Evolutionary conservation across 164 flowering plant species (phyloP).

Genomic region (Echeveria elegans): DNA sequence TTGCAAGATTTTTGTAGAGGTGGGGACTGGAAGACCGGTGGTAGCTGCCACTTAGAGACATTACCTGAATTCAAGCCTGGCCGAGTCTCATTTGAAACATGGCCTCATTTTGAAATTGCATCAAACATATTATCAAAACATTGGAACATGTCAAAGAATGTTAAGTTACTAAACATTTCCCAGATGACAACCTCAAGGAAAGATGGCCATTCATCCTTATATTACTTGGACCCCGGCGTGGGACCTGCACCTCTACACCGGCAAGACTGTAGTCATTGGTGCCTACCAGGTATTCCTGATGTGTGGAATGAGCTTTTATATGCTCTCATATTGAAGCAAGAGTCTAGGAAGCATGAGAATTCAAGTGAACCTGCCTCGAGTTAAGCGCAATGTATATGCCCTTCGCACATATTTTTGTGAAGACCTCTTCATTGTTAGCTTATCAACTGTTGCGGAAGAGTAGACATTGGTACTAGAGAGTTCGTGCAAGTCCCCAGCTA

Average conservation of each 20-base stretch:
- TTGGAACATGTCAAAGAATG: constrained; percentile 15
- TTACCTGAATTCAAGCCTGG: constrained; percentile 36
- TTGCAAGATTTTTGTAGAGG: constrained; percentile 34
- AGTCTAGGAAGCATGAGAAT: constrained; percentile 6
- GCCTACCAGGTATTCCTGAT: constrained; percentile 44
- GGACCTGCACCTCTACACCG: constrained; percentile 39
- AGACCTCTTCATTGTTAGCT: background rate
- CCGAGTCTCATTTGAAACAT: background rate
- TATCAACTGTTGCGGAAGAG: too few relatives aligned
- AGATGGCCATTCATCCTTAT: constrained; percentile 66
- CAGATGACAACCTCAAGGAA: constrained; percentile 42
- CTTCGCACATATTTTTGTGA: background rate
- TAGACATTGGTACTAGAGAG: too few relatives aligned
- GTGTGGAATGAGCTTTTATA: constrained; percentile 58
- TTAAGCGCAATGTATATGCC: background rate
- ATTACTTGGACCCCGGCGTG: constrained; percentile 27
- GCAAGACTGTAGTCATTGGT: constrained; percentile 82
- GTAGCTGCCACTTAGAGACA: constrained; percentile 58
- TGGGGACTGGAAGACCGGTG: constrained; percentile 74
- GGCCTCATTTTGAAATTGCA: constrained; percentile 22
- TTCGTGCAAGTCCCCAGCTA: too few relatives aligned
- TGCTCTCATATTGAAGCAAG: constrained; percentile 47
- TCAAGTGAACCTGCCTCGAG: constrained; percentile 5
- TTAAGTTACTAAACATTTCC: constrained; percentile 49
- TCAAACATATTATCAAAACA: constrained; percentile 27